Percentiles rank a stretch among this genome's conserved stretches.
These are phyloP conservation scores for Sonneratia alba DNA, from an alignment of 345 rosid species.

Conservation along the genomic window DNA sequence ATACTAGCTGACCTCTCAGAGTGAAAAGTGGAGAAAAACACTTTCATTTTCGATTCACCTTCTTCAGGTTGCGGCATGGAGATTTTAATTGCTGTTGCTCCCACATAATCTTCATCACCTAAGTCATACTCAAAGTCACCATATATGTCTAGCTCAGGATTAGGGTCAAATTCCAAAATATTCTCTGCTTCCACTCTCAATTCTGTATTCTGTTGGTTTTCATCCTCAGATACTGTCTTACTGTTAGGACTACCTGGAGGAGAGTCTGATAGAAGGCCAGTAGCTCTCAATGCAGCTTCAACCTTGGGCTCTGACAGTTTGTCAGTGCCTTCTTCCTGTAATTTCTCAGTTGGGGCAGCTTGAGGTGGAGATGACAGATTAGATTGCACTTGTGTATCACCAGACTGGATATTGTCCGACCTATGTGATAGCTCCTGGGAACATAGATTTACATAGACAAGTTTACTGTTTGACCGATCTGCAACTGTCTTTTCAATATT, in stretches of 20 bases:
- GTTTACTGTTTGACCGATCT: conserved; percentile 76
- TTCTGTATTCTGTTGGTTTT: conserved; percentile 23
- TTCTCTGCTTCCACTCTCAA: conserved; percentile 47
- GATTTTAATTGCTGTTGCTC: conserved; percentile 39
- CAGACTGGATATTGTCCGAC: conserved; percentile 30
- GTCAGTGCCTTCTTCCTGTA: conserved; percentile 23
- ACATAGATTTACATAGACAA: conserved; percentile 83
- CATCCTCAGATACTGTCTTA: conserved; percentile 21
- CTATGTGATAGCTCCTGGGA: conserved; percentile 68
- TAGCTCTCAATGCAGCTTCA: conserved; percentile 60
- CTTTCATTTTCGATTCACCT: conserved; percentile 51
- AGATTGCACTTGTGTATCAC: conserved; percentile 22
- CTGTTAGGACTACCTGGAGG: conserved; percentile 70
- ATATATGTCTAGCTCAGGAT: conserved; percentile 62
- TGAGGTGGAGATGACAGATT: conserved; percentile 22
- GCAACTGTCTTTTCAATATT: conserved; percentile 79
- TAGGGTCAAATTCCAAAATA: conserved; percentile 49
- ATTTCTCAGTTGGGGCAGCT: conserved; percentile 19
- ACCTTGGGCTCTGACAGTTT: conserved; percentile 36
- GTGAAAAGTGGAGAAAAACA: conserved; percentile 49
- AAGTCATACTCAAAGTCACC: conserved; percentile 84
- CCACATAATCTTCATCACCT: conserved; percentile 75
- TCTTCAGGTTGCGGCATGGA: conserved; percentile 41
- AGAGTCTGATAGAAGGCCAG: conserved; percentile 91
- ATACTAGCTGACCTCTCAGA: conserved; percentile 27